Evolutionary conservation across 1,139 yeast species (phyloP).

Genomic region (Geotrichum siamense): DNA sequence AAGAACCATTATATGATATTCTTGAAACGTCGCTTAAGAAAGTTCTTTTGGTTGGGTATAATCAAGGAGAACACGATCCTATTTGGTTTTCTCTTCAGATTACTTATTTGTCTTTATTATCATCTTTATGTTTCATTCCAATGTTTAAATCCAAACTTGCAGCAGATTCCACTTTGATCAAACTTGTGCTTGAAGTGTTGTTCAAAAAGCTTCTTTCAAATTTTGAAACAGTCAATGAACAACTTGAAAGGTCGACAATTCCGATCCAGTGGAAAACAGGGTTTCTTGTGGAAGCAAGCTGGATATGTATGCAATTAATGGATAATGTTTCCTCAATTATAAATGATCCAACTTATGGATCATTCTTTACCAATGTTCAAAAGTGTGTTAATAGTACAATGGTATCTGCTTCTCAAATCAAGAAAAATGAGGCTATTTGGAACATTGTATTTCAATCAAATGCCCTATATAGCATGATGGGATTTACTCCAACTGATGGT

Average conservation of each 20-base stretch:
- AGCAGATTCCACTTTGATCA: neutral
- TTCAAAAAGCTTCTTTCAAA: constrained; percentile 5
- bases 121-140: constrained; percentile 2
- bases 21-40: neutral
- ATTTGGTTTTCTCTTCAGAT: too few species aligned
- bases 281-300: constrained; percentile 8
- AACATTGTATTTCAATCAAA: constrained; percentile 12
- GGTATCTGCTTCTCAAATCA: neutral
- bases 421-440: constrained; percentile 13
- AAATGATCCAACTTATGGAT: neutral
- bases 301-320: constrained; percentile 9
- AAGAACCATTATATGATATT: neutral
- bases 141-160: neutral
- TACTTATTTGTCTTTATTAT: constrained; percentile 1
- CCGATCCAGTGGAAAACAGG: constrained; percentile 1
- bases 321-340: neutral
- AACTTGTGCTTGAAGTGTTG: neutral
- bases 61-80: too few species aligned
- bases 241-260: neutral
- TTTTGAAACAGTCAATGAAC: constrained; percentile 2
- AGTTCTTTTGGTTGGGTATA: neutral
- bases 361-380: constrained; percentile 6
- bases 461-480: constrained; percentile 7
- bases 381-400: constrained; percentile 5
- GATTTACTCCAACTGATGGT: constrained; percentile 6